A percentile compares a stretch with the other conserved stretches of the same genome.
Conservation (phyloP, 78 protist species). For the Dictyostelium discoideum region DNA sequence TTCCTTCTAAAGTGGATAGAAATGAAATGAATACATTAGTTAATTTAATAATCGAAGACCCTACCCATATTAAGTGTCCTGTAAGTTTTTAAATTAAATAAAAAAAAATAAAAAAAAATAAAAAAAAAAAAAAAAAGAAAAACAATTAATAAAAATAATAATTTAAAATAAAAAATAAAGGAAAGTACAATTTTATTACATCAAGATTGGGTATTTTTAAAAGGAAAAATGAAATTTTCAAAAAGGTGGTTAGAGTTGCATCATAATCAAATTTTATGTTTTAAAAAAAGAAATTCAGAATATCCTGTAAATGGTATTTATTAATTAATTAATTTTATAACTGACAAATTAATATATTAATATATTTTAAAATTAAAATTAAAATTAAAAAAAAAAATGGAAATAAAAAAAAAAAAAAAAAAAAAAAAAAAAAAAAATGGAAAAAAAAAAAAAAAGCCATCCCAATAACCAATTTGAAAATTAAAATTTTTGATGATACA, state of each 20-base stretch:
- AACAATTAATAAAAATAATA: not conserved
- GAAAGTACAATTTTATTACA: conserved; percentile 10
- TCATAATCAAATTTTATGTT: conserved; percentile 32
- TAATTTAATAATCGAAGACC: not conserved
- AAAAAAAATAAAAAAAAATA: no score
- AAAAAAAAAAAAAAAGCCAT: not conserved
- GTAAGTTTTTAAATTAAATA: not conserved
- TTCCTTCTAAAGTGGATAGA: conserved; percentile 12
- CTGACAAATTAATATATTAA: no score
- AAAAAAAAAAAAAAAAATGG: not conserved
- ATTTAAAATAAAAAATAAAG: not conserved
- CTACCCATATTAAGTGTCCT: conserved; percentile 4
- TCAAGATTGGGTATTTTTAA: conserved; percentile 12
- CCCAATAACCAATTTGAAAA: conserved; percentile 4
- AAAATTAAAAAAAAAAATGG: not conserved
- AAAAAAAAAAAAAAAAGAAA: not conserved
- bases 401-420: not conserved
- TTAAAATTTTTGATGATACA: not conserved
- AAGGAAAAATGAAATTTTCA: conserved; percentile 68
- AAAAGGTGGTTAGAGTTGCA: conserved; percentile 42
- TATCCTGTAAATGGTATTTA: conserved; percentile 35
- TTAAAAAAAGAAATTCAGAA: conserved; percentile 26
- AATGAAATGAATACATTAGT: conserved; percentile 6
- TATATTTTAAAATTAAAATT: not conserved
- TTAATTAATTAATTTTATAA: not conserved